phyloP scores from a whole-genome alignment of 1,284 basidiomycete species.

The Ganoderma sinense region DNA sequence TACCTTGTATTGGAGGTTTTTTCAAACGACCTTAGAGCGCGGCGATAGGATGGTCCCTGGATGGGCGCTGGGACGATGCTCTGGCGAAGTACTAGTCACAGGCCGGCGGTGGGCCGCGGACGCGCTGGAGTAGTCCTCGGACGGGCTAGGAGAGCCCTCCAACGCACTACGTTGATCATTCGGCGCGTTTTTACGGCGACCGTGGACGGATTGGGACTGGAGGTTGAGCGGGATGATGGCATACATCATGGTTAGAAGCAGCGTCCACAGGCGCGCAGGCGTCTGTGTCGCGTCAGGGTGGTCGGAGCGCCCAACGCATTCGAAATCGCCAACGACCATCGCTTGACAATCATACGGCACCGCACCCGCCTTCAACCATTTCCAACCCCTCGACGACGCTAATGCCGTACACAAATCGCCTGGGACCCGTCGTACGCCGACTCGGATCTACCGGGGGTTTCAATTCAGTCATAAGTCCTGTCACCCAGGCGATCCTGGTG shows the following conservation, averaged over 20 bases:
- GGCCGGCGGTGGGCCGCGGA: no score
- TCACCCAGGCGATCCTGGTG: not conserved
- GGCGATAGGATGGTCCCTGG: not conserved
- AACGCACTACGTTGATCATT: not conserved
- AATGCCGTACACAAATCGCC: not conserved
- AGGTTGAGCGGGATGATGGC: not conserved
- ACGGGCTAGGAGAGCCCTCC: not conserved
- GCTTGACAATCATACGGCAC: not conserved
- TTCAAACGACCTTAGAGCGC: not conserved
- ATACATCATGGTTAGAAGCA: not conserved
- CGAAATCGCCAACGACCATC: not conserved
- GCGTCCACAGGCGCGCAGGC: not conserved
- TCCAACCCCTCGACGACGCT: not conserved
- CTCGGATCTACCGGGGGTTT: not conserved
- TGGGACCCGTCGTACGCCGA: not conserved
- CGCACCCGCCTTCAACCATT: not conserved
- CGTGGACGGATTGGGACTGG: not conserved
- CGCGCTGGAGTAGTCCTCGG: not conserved
- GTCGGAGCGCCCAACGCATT: not conserved
- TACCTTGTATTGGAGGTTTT: not conserved
- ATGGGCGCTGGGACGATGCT: not conserved
- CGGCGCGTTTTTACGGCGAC: not conserved
- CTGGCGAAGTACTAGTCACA: no score
- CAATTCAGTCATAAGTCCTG: not conserved
- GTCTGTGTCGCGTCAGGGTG: not conserved